These are phyloP conservation scores for Kwoniella botswanensis DNA, from an alignment of 768 basidiomycete species.

Conservation along the genomic window DNA sequence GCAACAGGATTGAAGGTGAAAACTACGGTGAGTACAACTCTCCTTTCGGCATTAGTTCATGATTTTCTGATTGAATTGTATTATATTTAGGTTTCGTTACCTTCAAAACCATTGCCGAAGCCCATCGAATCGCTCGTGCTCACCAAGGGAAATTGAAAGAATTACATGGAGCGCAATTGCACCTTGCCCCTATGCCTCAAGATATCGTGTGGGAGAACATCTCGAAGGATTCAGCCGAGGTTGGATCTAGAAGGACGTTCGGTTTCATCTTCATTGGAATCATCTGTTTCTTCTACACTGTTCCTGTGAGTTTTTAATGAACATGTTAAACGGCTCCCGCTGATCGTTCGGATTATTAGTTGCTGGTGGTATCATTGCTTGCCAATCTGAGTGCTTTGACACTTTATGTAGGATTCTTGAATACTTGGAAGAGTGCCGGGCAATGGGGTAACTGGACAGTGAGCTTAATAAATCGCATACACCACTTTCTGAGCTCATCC, in stretches of 20 bases:
- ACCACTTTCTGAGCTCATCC: neutral
- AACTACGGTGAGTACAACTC: slow-evolving; percentile 64
- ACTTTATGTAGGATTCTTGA: slow-evolving; percentile 74
- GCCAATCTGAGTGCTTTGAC: slow-evolving; percentile 82
- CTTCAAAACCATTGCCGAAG: slow-evolving; percentile 57
- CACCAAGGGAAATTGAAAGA: slow-evolving; percentile 57
- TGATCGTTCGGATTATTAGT: slow-evolving; percentile 25
- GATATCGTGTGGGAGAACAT: slow-evolving; percentile 82
- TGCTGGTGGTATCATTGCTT: slow-evolving; percentile 85
- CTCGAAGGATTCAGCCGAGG: slow-evolving; percentile 70
- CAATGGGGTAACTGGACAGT: slow-evolving; percentile 60
- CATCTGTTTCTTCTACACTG: slow-evolving; percentile 92
- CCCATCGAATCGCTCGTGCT: slow-evolving; percentile 58
- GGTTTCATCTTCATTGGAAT: slow-evolving; percentile 79
- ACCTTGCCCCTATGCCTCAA: slow-evolving; percentile 57
- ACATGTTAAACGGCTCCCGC: too few relatives aligned
- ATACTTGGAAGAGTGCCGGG: slow-evolving; percentile 71
- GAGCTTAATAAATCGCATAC: slow-evolving; percentile 4
- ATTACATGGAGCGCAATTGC: slow-evolving; percentile 53
- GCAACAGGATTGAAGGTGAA: slow-evolving; percentile 64
- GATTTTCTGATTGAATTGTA: neutral
- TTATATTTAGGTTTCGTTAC: slow-evolving; percentile 49
- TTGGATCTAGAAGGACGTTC: slow-evolving; percentile 69
- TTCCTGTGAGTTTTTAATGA: slow-evolving; percentile 63
- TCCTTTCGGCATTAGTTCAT: neutral